A percentile compares a stretch with the other conserved stretches of the same genome.
phyloP scores from a whole-genome alignment of 2,329 filamentous ascomycete genomes.

The Tolypocladium paradoxum region DNA sequence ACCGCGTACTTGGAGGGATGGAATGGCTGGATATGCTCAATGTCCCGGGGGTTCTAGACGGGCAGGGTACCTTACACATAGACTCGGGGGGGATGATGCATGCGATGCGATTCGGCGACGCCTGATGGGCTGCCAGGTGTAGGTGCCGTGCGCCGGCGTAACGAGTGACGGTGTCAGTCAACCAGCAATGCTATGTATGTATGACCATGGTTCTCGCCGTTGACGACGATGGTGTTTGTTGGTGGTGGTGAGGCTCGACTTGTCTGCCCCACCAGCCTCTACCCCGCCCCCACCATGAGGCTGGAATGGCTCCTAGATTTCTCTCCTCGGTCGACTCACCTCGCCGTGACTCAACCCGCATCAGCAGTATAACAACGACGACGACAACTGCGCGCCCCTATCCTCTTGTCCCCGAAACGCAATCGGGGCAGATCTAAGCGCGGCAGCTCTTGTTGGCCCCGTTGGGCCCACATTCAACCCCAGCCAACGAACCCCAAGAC shows the following conservation, averaged over 20 bases:
- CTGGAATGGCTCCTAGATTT: neutral
- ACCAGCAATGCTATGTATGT: too few relatives aligned
- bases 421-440: neutral
- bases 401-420: neutral
- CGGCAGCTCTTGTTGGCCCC: neutral
- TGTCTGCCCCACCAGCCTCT: neutral
- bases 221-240: neutral
- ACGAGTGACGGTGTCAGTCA: neutral
- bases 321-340: neutral
- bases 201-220: too few relatives aligned
- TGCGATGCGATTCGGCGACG: neutral
- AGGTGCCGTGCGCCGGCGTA: neutral
- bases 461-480: neutral
- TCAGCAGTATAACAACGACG: neutral
- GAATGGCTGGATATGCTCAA: neutral
- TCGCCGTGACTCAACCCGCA: neutral
- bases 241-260: neutral
- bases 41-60: neutral
- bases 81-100: neutral
- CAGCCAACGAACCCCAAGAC: neutral
- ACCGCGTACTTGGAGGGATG: neutral
- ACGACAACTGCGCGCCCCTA: neutral
- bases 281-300: neutral
- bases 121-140: too few relatives aligned
- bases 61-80: neutral